Evolutionary conservation across 768 basidiomycete genomes (phyloP).

Genomic region (Thelephora ganbajun): DNA sequence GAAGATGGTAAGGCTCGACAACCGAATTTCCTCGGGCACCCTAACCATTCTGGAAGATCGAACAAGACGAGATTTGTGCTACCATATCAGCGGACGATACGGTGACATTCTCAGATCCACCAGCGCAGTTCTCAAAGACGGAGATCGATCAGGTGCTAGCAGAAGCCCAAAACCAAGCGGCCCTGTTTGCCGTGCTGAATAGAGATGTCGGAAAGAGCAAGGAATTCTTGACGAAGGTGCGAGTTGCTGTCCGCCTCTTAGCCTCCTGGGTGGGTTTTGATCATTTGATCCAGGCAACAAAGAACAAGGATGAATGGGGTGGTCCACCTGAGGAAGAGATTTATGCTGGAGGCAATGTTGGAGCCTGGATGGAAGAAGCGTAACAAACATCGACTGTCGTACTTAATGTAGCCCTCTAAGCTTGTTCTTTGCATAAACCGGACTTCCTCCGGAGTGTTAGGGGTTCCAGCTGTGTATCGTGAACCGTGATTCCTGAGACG

Average conservation of each 20-base stretch:
- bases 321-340: constrained; percentile 11
- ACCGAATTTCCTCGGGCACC: background rate
- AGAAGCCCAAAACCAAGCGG: constrained; percentile 41
- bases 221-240: constrained; percentile 63
- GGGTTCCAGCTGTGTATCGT: too few relatives aligned
- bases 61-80: constrained; percentile 54
- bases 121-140: constrained; percentile 39
- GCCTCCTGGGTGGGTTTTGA: background rate
- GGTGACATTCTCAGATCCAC: constrained; percentile 55
- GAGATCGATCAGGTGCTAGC: constrained; percentile 48
- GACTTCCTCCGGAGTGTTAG: too few relatives aligned
- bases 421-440: too few relatives aligned
- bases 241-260: constrained; percentile 1
- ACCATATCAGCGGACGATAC: constrained; percentile 53
- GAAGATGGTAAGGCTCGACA: constrained; percentile 46
- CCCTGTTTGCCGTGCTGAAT: constrained; percentile 34
- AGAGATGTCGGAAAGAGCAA: constrained; percentile 45
- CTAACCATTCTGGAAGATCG: constrained; percentile 35
- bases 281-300: constrained; percentile 9
- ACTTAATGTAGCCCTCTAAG: too few relatives aligned
- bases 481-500: too few relatives aligned
- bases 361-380: background rate
- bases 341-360: constrained; percentile 3
- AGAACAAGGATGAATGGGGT: constrained; percentile 16
- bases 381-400: background rate